phyloP scores from a whole-genome alignment of 352 stramenopile genomes.

The Globisporangium nunn region DNA sequence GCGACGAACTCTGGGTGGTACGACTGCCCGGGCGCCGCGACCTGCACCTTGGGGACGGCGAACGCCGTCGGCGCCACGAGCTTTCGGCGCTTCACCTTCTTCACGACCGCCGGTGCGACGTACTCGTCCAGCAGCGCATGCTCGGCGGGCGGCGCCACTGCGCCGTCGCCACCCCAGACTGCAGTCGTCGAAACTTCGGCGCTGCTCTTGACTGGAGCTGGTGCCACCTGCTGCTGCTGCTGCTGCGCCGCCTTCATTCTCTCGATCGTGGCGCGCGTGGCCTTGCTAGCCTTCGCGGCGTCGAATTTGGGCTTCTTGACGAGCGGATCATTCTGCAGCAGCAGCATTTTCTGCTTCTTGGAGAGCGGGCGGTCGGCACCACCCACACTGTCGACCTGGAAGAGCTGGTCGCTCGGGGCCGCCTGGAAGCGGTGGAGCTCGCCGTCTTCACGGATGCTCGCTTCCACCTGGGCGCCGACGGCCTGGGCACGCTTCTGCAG shows the following conservation, averaged over 20 bases:
- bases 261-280: conserved; percentile 44
- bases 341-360: conserved; percentile 64
- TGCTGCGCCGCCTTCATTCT: conserved; percentile 33
- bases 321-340: conserved; percentile 59
- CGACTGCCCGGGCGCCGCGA: conserved; percentile 71
- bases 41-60: conserved; percentile 65
- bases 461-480: conserved; percentile 68
- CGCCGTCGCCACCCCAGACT: conserved; percentile 44
- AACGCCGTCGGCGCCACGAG: conserved; percentile 51
- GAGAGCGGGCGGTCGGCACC: conserved; percentile 28
- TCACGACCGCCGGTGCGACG: conserved; percentile 44
- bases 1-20: conserved; percentile 81
- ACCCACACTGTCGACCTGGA: conserved; percentile 73
- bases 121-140: conserved; percentile 48
- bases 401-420: conserved; percentile 60
- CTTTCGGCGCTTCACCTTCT: conserved; percentile 52
- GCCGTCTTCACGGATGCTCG: conserved; percentile 67
- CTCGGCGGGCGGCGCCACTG: conserved; percentile 25
- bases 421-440: conserved; percentile 79
- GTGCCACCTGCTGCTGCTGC: conserved; percentile 3
- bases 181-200: conserved; percentile 5
- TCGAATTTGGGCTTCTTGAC: conserved; percentile 73
- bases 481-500: conserved; percentile 59
- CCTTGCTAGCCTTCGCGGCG: conserved; percentile 49
- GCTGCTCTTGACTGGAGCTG: conserved; percentile 9